Base-by-base conservation (phyloP, 2,329 filamentous ascomycete species). In the Aspergillus sergii region DNA sequence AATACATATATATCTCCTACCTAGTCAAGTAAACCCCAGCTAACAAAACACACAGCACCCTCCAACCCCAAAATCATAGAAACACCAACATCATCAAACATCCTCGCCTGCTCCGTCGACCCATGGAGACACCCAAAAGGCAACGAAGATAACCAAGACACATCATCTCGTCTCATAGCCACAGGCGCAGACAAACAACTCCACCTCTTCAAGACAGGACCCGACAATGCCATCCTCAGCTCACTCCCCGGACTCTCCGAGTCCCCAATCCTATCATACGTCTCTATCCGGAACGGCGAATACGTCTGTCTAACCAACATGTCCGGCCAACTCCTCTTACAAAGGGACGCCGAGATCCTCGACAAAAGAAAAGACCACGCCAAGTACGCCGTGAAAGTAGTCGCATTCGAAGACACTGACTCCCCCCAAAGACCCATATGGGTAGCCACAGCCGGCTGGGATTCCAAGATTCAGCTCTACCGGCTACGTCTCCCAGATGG, bases 361-460 rank as follows among this genome's bases (percentile, higher is more conserved):
- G 81, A 83, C 32, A 78, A 78, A 62, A 79, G 86, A 53, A 83
- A 81, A 61, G 86, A 89, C 65, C 86, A 89, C 68, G 71, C 75
- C 26, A 89, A 88, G 69, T 89, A 88, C 72, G 79, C 83, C 9
- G 84, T 89, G 59, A 84, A 85, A 65, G 75, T 86, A 3, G 75
- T 80, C 30, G 73, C 73, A 2, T 75, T 75, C 62, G 71, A 77
- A 57, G 73, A 78, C n/a, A 68, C 75, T 4, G 69, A 70, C 14
- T 61, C 30, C 41, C 69, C 69, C 23, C 60, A 59, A 16, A 62
- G 62, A 19, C 64, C 28, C 9, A 45, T 75, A 61, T 80, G 81
- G 73, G 67, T 88, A 59, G 86, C 85, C 6, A 89, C 84, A 14
- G 87, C 86, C 4, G 86, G 85, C 26, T 89, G 87, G 87, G 87